Evolutionary conservation across 306 rosid species (phyloP).

Genomic region (Alnus glutinosa): DNA sequence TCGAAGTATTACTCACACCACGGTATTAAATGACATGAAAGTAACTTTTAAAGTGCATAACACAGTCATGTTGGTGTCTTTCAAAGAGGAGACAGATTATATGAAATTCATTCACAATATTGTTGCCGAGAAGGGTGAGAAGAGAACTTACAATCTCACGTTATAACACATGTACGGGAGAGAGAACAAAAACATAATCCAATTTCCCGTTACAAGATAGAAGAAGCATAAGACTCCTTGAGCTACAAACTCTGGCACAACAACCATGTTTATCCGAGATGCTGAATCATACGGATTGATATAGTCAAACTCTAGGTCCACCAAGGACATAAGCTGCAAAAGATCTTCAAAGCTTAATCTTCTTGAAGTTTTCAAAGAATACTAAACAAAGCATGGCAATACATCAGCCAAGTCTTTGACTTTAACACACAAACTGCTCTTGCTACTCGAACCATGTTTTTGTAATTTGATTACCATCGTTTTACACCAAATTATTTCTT

Average conservation of each 20-base stretch:
- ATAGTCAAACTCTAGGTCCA: conserved; percentile 87
- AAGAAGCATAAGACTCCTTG: conserved; percentile 62
- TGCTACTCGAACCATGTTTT: not conserved
- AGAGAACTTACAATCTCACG: conserved; percentile 60
- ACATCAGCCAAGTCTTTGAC: not conserved
- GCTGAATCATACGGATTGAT: conserved; percentile 92
- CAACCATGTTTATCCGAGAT: conserved; percentile 58
- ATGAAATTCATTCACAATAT: not conserved
- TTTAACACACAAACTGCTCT: not conserved
- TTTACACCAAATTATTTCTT: not conserved
- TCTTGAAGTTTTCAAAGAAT: not conserved
- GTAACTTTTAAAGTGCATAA: not conserved
- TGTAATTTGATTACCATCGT: not conserved
- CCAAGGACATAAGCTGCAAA: conserved; percentile 84
- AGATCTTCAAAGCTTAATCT: conserved; percentile 15
- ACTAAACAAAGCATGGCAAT: not conserved
- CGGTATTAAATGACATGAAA: not conserved
- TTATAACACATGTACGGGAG: conserved; percentile 79
- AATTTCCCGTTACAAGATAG: conserved; percentile 66
- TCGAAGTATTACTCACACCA: not conserved
- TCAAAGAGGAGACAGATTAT: not conserved
- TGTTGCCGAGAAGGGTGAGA: conserved; percentile 21
- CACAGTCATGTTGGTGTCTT: not conserved
- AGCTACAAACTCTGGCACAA: conserved; percentile 76
- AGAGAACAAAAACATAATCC: conserved; percentile 65